These are phyloP conservation scores for Xylariaceae sp. DNA, from an alignment of 2,329 filamentous ascomycete genomes.

Conservation along the genomic window DNA sequence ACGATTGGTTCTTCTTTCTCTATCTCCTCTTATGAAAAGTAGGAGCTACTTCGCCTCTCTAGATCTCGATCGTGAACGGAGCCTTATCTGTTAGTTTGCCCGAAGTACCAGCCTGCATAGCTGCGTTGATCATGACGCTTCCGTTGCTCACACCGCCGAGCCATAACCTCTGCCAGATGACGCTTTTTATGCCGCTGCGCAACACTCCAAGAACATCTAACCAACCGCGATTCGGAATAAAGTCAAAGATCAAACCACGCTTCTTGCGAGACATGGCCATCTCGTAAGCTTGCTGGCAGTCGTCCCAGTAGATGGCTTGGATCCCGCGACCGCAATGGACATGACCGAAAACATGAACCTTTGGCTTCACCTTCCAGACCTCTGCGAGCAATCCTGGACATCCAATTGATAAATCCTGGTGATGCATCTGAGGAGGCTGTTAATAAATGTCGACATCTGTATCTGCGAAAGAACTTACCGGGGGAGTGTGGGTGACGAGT, in stretches of 20 bases:
- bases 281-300: conserved; percentile 70
- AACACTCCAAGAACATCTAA: conserved; percentile 44
- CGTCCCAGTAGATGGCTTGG: conserved; percentile 72
- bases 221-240: conserved; percentile 47
- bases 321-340: conserved; percentile 73
- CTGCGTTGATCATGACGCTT: conserved; percentile 55
- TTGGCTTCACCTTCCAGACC: conserved; percentile 70
- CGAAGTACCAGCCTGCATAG: conserved; percentile 53
- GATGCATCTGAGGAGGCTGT: conserved; percentile 50
- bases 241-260: conserved; percentile 43
- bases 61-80: conserved; percentile 30
- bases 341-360: conserved; percentile 81
- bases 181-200: conserved; percentile 43
- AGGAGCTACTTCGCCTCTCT: neutral
- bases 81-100: conserved; percentile 43
- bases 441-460: neutral
- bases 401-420: conserved; percentile 68
- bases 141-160: conserved; percentile 49
- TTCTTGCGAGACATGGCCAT: conserved; percentile 49
- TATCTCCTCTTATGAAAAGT: neutral
- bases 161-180: conserved; percentile 58
- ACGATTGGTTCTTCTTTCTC: neutral
- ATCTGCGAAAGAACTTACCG: conserved; percentile 41
- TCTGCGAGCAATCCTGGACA: conserved; percentile 70
- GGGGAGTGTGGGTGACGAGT: conserved; percentile 78